phyloP scores from a whole-genome alignment of 2,329 filamentous ascomycete species.

The Ophioceras dolichostomum region DNA sequence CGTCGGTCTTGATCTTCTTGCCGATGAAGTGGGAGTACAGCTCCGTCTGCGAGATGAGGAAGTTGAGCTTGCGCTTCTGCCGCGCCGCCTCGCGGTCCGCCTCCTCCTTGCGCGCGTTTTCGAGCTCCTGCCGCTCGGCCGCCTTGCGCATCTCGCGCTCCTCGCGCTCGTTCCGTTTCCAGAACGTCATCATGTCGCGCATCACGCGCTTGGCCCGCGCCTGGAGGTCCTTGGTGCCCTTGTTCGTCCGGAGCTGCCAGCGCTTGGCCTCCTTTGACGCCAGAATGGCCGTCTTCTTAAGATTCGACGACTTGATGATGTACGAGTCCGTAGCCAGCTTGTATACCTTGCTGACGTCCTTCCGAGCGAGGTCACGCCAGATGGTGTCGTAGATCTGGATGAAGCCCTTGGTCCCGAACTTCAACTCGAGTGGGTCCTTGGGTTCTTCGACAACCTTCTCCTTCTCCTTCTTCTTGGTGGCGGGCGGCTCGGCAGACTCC shows the following conservation, averaged over 20 bases:
- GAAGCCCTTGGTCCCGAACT: slow-evolving; percentile 82
- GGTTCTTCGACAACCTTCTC: slow-evolving; percentile 32
- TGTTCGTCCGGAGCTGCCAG: slow-evolving; percentile 96
- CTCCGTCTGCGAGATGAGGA: slow-evolving; percentile 97
- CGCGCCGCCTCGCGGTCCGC: slow-evolving; percentile 94
- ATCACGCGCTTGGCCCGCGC: slow-evolving; percentile 95
- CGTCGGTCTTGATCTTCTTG: slow-evolving; percentile 96
- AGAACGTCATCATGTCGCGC: slow-evolving; percentile 99
- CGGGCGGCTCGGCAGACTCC: slow-evolving; percentile 20
- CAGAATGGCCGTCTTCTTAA: slow-evolving; percentile 93
- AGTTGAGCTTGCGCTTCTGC: slow-evolving; percentile 98
- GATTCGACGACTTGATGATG: slow-evolving; percentile 80
- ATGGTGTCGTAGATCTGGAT: slow-evolving; percentile 97
- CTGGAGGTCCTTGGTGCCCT: slow-evolving; percentile 95
- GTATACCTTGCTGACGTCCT: slow-evolving; percentile 86
- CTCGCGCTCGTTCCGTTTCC: slow-evolving; percentile 97
- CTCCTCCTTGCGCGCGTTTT: slow-evolving; percentile 93
- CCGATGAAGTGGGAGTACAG: slow-evolving; percentile 99
- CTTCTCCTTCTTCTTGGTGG: slow-evolving; percentile 14
- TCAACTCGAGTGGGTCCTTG: slow-evolving; percentile 42
- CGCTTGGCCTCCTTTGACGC: slow-evolving; percentile 94
- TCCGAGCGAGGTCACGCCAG: slow-evolving; percentile 86
- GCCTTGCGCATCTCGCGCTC: slow-evolving; percentile 90
- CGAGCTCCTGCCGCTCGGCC: slow-evolving; percentile 89
- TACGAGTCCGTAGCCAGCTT: slow-evolving; percentile 80